These are phyloP conservation scores for Grigorovia transvaalensis DNA, from an alignment of 805 yeast species.

Conservation along the genomic window DNA sequence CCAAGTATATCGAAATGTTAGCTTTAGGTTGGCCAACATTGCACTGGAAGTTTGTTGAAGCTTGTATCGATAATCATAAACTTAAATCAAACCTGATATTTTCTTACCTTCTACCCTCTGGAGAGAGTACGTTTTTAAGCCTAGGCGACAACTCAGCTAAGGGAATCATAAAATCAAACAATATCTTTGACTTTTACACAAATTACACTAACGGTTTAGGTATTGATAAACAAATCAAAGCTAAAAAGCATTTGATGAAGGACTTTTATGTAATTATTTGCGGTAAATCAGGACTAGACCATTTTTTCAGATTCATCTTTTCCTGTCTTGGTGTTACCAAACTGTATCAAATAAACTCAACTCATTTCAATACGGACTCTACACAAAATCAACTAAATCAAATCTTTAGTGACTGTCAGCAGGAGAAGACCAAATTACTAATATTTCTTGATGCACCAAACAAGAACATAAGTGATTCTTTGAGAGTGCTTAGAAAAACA, in stretches of 20 bases:
- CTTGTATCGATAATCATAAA: slow-evolving; percentile 30
- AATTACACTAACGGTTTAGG: slow-evolving; percentile 27
- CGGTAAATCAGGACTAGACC: slow-evolving; percentile 21
- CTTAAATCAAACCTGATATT: slow-evolving; percentile 30
- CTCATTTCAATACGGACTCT: neutral
- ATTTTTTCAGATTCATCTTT: slow-evolving; percentile 19
- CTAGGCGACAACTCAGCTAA: slow-evolving; percentile 5
- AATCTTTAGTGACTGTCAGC: neutral
- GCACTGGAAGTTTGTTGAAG: slow-evolving; percentile 45
- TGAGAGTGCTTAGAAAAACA: slow-evolving; percentile 5
- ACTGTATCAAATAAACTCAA: slow-evolving; percentile 6
- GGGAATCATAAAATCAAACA: slow-evolving; percentile 37
- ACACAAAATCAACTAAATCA: neutral
- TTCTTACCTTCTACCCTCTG: slow-evolving; percentile 60
- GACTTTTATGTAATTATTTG: slow-evolving; percentile 30
- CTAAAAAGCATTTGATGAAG: slow-evolving; percentile 15
- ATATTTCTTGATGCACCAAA: slow-evolving; percentile 15
- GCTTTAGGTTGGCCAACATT: slow-evolving; percentile 83
- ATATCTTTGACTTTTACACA: slow-evolving; percentile 35
- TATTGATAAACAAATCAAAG: slow-evolving; percentile 33
- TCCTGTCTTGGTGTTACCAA: slow-evolving; percentile 15
- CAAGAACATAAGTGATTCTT: slow-evolving; percentile 4
- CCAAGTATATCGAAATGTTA: slow-evolving; percentile 65
- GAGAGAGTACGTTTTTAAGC: slow-evolving; percentile 41
- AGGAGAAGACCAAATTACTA: slow-evolving; percentile 5